Conservation (phyloP, 2,329 filamentous ascomycete genomes). For the Gaeumannomyces sp. region DNA sequence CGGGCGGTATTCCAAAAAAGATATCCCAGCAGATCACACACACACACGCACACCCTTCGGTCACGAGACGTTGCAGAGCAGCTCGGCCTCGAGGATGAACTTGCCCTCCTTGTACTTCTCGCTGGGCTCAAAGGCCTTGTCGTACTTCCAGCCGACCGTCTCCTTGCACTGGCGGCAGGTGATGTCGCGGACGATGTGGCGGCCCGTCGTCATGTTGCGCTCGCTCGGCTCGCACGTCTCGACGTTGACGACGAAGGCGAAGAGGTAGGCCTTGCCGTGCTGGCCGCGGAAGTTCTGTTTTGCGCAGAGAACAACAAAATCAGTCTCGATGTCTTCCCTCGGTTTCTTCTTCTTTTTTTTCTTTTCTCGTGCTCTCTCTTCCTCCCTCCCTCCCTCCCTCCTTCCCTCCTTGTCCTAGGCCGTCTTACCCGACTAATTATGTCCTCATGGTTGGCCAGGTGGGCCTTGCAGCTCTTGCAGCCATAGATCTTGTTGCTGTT, state of each 20-base stretch:
- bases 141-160: conserved; percentile 97
- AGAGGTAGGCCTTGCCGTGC: conserved; percentile 96
- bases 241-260: conserved; percentile 90
- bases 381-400: neutral
- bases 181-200: conserved; percentile 92
- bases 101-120: conserved; percentile 99
- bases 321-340: neutral
- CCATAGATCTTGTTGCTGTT: conserved; percentile 83
- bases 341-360: neutral
- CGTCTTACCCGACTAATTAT: conserved; percentile 81
- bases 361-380: neutral
- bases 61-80: conserved; percentile 66
- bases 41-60: neutral
- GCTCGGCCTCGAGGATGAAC: conserved; percentile 89
- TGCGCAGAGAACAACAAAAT: conserved; percentile 5
- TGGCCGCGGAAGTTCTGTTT: conserved; percentile 92
- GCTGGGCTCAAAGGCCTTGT: conserved; percentile 84
- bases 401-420: neutral
- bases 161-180: conserved; percentile 84
- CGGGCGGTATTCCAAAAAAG: neutral
- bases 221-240: conserved; percentile 78
- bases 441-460: conserved; percentile 90
- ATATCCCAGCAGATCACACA: neutral
- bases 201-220: conserved; percentile 95
- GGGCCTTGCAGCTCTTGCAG: conserved; percentile 91